These are phyloP conservation scores for Aspergillus amoenus DNA, from an alignment of 2,329 filamentous ascomycete species.

Conservation along the genomic window DNA sequence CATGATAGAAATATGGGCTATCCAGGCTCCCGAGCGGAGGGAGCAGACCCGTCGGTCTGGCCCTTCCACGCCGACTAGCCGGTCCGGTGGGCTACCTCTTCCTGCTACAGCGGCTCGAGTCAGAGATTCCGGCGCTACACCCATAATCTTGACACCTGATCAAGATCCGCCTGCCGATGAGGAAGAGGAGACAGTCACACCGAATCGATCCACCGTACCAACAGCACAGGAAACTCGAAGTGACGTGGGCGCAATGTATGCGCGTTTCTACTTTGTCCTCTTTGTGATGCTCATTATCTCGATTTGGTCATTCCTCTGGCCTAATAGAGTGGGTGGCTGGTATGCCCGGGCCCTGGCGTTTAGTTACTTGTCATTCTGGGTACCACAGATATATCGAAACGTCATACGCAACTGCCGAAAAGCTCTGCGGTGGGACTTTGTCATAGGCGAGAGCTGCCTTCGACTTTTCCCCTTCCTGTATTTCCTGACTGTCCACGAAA, in stretches of 20 bases:
- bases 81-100: conserved; percentile 45
- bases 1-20: conserved; percentile 66
- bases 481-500: conserved; percentile 75
- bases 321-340: conserved; percentile 50
- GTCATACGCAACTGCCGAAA: conserved; percentile 85
- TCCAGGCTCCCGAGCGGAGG: conserved; percentile 51
- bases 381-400: conserved; percentile 89
- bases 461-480: conserved; percentile 80
- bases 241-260: conserved; percentile 60
- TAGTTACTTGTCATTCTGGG: conserved; percentile 84
- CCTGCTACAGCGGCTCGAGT: conserved; percentile 51
- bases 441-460: conserved; percentile 76
- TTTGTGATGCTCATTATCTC: conserved; percentile 59
- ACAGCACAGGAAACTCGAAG: conserved; percentile 38
- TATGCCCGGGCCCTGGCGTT: conserved; percentile 66
- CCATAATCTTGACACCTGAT: conserved; percentile 60
- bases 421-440: conserved; percentile 88
- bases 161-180: conserved; percentile 51
- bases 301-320: conserved; percentile 59
- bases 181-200: conserved; percentile 32
- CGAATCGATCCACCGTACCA: conserved; percentile 34
- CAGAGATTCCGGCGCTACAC: conserved; percentile 50
- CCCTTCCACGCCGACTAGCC: conserved; percentile 28
- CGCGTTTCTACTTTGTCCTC: conserved; percentile 61
- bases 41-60: conserved; percentile 31